Percentiles rank a stretch among this genome's conserved stretches.
Conservation (phyloP, 2,329 filamentous ascomycete genomes). For the Aspergillus transmontanensis region DNA sequence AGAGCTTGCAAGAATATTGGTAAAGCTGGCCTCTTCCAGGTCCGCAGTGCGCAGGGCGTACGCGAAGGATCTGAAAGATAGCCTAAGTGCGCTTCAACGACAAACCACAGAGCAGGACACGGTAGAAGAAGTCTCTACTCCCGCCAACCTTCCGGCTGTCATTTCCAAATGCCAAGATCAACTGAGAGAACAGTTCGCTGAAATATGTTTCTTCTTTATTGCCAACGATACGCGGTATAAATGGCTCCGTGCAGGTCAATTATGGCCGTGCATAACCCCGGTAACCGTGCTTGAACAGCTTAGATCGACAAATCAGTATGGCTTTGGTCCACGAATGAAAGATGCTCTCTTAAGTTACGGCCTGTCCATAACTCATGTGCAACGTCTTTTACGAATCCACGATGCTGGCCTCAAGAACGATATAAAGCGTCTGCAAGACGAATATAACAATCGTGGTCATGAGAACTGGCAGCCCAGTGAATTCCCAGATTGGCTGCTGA, state of each 20-base stretch:
- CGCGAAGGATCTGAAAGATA: background rate
- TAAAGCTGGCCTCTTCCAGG: background rate
- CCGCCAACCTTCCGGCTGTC: background rate
- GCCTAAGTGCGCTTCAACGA: background rate
- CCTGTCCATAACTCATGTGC: conserved; percentile 43
- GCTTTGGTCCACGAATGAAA: conserved; percentile 39
- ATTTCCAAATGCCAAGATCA: background rate
- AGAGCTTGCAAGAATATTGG: background rate
- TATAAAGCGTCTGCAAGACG: conserved; percentile 40
- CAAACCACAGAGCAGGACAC: background rate
- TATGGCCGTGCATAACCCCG: background rate
- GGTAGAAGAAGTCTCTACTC: background rate
- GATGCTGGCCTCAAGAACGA: conserved; percentile 38
- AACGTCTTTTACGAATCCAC: conserved; percentile 48
- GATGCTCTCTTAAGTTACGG: conserved; percentile 43
- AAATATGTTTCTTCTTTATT: background rate
- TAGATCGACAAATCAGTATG: conserved; percentile 31
- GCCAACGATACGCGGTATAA: background rate
- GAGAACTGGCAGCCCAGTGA: conserved; percentile 58
- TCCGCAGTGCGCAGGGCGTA: background rate
- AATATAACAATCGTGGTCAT: conserved; percentile 55
- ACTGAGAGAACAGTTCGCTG: background rate
- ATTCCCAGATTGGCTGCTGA: conserved; percentile 63
- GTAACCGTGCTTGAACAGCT: conserved; percentile 48
- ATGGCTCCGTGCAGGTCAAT: background rate